Percentiles rank a stretch among this genome's conserved stretches.
Conservation (phyloP, 129 eudicot genomes). For the Helianthus tuberosus region DNA sequence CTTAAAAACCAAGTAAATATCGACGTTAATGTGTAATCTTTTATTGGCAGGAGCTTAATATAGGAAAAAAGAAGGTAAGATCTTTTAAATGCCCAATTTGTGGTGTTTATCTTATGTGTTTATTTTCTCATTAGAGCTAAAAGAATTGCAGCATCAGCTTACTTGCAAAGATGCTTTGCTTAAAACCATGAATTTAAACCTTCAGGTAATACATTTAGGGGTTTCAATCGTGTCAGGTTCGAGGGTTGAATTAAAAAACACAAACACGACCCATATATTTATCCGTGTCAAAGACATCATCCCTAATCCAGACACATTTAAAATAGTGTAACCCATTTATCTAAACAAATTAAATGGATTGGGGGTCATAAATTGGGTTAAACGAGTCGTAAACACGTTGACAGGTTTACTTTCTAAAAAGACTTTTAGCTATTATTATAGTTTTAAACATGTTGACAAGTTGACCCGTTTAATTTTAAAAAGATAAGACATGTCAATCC, state of each 20-base stretch:
- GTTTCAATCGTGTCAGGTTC: background rate
- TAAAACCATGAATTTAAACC: constrained; percentile 49
- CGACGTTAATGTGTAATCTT: background rate
- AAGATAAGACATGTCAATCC: no score
- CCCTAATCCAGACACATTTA: background rate
- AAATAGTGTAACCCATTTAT: background rate
- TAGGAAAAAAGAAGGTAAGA: constrained; percentile 71
- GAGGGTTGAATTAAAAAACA: background rate
- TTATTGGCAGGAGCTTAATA: constrained; percentile 69
- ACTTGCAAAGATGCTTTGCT: constrained; percentile 71
- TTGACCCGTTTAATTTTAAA: no score
- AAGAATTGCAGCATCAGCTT: constrained; percentile 66
- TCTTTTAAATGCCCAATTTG: background rate
- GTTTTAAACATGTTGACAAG: no score
- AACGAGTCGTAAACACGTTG: background rate
- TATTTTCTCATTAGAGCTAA: constrained; percentile 50
- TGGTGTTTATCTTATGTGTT: background rate
- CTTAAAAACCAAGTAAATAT: background rate
- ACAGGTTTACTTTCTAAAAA: background rate
- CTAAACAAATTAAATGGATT: background rate
- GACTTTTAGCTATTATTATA: no score
- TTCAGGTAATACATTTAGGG: constrained; percentile 39
- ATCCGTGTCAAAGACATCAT: background rate
- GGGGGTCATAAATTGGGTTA: constrained; percentile 2
- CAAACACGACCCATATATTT: background rate